A percentile compares a stretch with the other conserved stretches of the same genome.
Conservation (phyloP, 495 filamentous ascomycete genomes). For the Chlorociboria aeruginascens region DNA sequence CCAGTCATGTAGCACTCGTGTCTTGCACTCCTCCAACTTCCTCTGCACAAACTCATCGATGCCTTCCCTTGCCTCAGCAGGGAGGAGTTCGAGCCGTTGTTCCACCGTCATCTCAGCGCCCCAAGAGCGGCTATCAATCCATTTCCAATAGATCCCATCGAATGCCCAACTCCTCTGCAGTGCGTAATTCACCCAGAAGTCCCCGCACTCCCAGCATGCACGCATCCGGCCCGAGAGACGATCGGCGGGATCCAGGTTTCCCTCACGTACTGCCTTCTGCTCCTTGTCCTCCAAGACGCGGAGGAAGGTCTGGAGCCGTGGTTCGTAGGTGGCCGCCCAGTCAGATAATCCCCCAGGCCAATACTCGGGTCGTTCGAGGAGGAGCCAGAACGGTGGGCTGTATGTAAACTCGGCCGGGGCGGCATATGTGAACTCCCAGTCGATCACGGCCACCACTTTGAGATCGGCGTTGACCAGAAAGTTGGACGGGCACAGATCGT, state of each 20-base stretch:
- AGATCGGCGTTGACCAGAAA: constrained; percentile 14
- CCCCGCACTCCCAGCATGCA: constrained; percentile 4
- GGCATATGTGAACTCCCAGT: constrained; percentile 22
- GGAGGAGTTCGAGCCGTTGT: not conserved
- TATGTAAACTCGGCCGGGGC: constrained; percentile 20
- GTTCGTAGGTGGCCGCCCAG: constrained; percentile 5
- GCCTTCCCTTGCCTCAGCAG: not conserved
- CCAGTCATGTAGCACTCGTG: not conserved
- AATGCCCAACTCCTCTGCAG: constrained; percentile 10
- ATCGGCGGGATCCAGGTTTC: constrained; percentile 45
- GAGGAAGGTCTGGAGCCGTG: constrained; percentile 4
- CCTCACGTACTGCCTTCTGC: not conserved
- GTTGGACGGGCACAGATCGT: constrained; percentile 12
- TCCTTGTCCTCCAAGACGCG: constrained; percentile 2
- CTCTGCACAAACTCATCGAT: not conserved
- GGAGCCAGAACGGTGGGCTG: constrained; percentile 21
- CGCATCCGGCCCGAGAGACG: constrained; percentile 23
- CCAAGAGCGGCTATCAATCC: not conserved
- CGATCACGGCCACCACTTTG: constrained; percentile 15
- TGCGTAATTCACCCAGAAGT: constrained; percentile 11
- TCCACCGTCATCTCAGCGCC: not conserved
- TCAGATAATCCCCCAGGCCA: constrained; percentile 19
- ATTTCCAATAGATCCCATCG: not conserved
- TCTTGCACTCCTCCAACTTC: not conserved
- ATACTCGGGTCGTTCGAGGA: constrained; percentile 17